Conservation (phyloP, 495 filamentous ascomycete species). For the Talaromyces stipitatus region DNA sequence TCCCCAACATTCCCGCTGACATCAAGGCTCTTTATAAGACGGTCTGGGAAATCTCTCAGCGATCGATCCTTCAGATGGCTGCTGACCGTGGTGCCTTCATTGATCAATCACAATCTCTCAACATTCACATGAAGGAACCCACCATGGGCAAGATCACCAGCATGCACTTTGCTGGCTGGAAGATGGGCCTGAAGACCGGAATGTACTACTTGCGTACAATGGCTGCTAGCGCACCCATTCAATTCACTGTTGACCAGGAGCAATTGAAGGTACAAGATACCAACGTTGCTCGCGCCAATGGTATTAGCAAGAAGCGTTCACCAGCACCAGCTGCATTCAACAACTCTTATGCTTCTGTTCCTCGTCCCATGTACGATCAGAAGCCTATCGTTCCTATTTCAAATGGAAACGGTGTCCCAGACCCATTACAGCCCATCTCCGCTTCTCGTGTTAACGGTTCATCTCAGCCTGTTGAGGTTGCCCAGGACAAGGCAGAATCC, state of each 20-base stretch:
- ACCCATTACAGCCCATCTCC: conserved; percentile 61
- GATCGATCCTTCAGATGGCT: conserved; percentile 91
- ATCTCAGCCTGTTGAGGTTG: conserved; percentile 49
- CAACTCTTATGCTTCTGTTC: conserved; percentile 47
- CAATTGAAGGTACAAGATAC: conserved; percentile 84
- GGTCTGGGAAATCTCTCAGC: conserved; percentile 99
- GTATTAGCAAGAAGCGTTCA: conserved; percentile 60
- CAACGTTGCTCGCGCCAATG: conserved; percentile 56
- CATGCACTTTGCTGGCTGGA: conserved; percentile 99
- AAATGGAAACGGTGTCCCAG: conserved; percentile 51
- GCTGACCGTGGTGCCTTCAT: conserved; percentile 97
- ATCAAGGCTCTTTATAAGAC: conserved; percentile 99
- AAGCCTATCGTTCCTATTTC: conserved; percentile 34
- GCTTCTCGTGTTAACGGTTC: conserved; percentile 68
- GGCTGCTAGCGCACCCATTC: conserved; percentile 92
- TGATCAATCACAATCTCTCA: conserved; percentile 96
- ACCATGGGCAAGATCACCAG: conserved; percentile 99
- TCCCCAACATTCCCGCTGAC: conserved; percentile 90
- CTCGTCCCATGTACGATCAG: conserved; percentile 53
- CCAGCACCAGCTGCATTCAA: conserved; percentile 36
- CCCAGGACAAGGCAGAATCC: conserved; percentile 48
- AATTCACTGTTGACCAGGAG: conserved; percentile 99
- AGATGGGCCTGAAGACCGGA: conserved; percentile 96
- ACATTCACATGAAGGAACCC: conserved; percentile 98
- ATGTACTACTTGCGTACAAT: conserved; percentile 99